A percentile compares a stretch with the other conserved stretches of the same genome.
Evolutionary conservation across 2,329 filamentous ascomycete genomes (phyloP).

Genomic region (Metarhizium robertsii): DNA sequence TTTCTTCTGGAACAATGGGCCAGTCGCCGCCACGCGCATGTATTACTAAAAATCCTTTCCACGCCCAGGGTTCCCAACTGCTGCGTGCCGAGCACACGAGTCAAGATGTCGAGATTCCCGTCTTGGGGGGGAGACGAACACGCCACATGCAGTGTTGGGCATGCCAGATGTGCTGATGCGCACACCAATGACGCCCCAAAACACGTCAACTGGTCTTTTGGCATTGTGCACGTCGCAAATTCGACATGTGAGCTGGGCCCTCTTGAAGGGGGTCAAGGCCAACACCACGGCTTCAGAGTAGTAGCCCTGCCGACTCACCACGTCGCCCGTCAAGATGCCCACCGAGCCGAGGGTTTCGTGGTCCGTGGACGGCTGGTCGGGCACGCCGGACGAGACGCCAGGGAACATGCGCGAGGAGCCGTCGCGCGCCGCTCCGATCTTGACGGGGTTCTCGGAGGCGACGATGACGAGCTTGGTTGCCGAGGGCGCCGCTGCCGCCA

Average conservation of each 20-base stretch:
- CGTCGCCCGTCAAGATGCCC: conserved; percentile 28
- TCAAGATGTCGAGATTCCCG: no score
- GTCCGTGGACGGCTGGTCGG: conserved; percentile 30
- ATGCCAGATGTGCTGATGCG: no score
- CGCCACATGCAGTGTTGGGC: no score
- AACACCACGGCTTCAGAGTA: conserved; percentile 28
- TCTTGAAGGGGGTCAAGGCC: conserved; percentile 31
- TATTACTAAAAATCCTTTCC: no score
- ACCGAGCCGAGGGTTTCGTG: conserved; percentile 30
- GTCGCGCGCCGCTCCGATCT: conserved; percentile 24
- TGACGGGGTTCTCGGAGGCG: conserved; percentile 30
- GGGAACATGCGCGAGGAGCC: conserved; percentile 29
- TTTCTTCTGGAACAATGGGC: no score
- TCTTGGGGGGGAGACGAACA: no score
- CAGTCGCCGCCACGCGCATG: no score
- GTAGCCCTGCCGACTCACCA: conserved; percentile 24
- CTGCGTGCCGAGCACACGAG: no score
- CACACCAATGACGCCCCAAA: no score
- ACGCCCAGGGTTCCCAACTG: no score
- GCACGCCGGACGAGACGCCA: conserved; percentile 12
- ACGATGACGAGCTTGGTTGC: conserved; percentile 17
- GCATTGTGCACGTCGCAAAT: background rate
- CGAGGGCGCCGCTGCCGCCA: background rate
- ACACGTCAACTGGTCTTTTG: no score
- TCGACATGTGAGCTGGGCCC: conserved; percentile 22